Percentiles rank a stretch among this genome's conserved stretches.
Evolutionary conservation across 345 rosid genomes (phyloP).

Genomic region (thale cress (Arabidopsis thaliana)): DNA sequence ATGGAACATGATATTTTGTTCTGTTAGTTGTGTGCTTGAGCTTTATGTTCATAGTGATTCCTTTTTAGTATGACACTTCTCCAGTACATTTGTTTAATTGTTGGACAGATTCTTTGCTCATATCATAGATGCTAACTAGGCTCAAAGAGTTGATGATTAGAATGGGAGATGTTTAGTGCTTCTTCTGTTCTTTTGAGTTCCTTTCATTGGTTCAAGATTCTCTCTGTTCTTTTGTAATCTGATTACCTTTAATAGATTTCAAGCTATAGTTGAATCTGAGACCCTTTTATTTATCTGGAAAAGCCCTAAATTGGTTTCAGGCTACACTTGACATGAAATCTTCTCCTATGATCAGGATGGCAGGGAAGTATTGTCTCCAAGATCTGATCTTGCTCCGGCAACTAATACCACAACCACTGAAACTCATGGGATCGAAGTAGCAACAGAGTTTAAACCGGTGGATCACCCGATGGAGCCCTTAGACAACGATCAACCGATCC

Average conservation of each 20-base stretch:
- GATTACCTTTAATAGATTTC: background rate
- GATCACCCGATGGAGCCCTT: slow-evolving; percentile 89
- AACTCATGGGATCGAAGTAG: slow-evolving; percentile 81
- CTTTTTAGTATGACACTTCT: slow-evolving; percentile 23
- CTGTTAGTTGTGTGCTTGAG: background rate
- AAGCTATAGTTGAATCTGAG: slow-evolving; percentile 14
- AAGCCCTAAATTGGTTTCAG: background rate
- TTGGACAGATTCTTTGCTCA: background rate
- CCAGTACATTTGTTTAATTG: background rate
- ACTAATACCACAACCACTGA: slow-evolving; percentile 42
- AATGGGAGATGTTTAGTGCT: background rate
- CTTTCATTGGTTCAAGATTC: background rate
- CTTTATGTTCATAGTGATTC: slow-evolving; percentile 11
- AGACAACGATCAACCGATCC: slow-evolving; percentile 76
- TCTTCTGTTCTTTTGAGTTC: too few species aligned
- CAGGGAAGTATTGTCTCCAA: slow-evolving; percentile 64
- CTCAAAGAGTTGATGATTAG: slow-evolving; percentile 9
- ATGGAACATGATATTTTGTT: slow-evolving; percentile 11
- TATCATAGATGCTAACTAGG: slow-evolving; percentile 18
- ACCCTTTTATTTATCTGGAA: background rate
- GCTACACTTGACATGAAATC: slow-evolving; percentile 14
- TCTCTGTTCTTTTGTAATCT: background rate
- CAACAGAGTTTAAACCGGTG: slow-evolving; percentile 85
- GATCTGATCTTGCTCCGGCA: slow-evolving; percentile 45
- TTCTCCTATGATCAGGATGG: slow-evolving; percentile 55